Evolutionary conservation across 2,329 filamentous ascomycete genomes (phyloP).

Genomic region (Xylariaceae sp.): DNA sequence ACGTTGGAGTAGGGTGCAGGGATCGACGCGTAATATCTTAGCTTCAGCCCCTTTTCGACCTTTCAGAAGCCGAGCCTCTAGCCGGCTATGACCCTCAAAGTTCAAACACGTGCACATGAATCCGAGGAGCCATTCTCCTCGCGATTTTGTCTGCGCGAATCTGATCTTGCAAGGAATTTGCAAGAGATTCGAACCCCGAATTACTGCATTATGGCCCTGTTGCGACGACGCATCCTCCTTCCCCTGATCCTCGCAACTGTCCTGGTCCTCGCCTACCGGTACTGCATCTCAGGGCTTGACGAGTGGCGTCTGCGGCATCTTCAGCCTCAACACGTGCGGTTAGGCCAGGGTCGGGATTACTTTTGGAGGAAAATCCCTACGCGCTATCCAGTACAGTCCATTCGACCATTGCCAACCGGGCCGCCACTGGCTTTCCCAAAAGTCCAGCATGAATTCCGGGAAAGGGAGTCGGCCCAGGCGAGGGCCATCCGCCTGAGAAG

Average conservation of each 20-base stretch:
- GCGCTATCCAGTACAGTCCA: constrained; percentile 1
- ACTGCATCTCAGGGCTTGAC: background rate
- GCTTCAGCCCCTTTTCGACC: too few relatives aligned
- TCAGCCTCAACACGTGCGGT: background rate
- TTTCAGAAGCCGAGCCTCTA: too few relatives aligned
- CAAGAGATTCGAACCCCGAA: too few relatives aligned
- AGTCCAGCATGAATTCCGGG: constrained; percentile 14
- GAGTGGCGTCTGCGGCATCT: background rate
- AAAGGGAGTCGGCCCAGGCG: constrained; percentile 8
- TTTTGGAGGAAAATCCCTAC: constrained; percentile 1
- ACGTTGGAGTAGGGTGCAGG: too few relatives aligned
- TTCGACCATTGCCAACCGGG: constrained; percentile 12
- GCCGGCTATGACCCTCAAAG: too few relatives aligned
- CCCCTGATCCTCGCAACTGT: background rate
- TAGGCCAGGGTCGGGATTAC: background rate
- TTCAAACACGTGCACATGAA: too few relatives aligned
- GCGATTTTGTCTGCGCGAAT: too few relatives aligned
- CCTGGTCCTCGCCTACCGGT: background rate
- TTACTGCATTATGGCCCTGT: background rate
- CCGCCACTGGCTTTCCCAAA: constrained; percentile 11
- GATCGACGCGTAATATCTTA: too few relatives aligned
- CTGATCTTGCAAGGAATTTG: too few relatives aligned
- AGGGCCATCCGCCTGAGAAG: constrained; percentile 11
- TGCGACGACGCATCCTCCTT: background rate
- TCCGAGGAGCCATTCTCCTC: too few relatives aligned